phyloP scores from a whole-genome alignment of 2,329 filamentous ascomycete genomes.

The Zarea fungicola region DNA sequence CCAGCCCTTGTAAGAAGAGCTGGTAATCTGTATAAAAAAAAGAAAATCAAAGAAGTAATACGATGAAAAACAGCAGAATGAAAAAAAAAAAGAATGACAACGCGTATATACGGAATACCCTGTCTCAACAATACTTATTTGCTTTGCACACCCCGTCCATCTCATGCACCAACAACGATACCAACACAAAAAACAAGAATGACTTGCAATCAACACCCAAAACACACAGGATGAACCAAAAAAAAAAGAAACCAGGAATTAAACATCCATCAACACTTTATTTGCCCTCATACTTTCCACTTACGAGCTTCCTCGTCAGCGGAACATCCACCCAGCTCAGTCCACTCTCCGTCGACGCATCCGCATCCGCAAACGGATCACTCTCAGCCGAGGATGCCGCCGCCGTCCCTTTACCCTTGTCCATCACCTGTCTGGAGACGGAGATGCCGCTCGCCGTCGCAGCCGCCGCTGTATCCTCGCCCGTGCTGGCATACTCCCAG shows the following conservation, averaged over 20 bases:
- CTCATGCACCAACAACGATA: too few relatives aligned
- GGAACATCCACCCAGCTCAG: constrained; percentile 63
- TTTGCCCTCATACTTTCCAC: constrained; percentile 67
- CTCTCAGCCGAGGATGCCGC: too few relatives aligned
- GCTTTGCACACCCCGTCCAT: too few relatives aligned
- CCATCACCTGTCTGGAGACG: constrained; percentile 44
- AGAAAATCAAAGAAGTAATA: too few relatives aligned
- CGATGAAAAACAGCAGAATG: too few relatives aligned
- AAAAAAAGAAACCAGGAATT: background rate
- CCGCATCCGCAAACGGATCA: constrained; percentile 64
- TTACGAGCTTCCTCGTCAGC: constrained; percentile 61
- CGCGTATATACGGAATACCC: too few relatives aligned
- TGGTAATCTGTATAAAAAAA: too few relatives aligned
- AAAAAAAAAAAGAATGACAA: too few relatives aligned
- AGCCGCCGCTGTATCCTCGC: constrained; percentile 30
- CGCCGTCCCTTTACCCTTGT: constrained; percentile 48
- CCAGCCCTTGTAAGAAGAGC: too few relatives aligned
- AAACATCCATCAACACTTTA: background rate
- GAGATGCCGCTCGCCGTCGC: constrained; percentile 57
- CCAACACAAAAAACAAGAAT: too few relatives aligned
- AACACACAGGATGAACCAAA: background rate
- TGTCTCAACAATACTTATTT: too few relatives aligned
- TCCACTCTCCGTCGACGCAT: constrained; percentile 20
- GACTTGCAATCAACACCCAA: too few relatives aligned
- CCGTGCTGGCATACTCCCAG: constrained; percentile 60